Percentiles rank a stretch among this genome's conserved stretches.
These are phyloP conservation scores for Colletotrichum truncatum DNA, from an alignment of 2,329 filamentous ascomycete genomes.

Conservation along the genomic window DNA sequence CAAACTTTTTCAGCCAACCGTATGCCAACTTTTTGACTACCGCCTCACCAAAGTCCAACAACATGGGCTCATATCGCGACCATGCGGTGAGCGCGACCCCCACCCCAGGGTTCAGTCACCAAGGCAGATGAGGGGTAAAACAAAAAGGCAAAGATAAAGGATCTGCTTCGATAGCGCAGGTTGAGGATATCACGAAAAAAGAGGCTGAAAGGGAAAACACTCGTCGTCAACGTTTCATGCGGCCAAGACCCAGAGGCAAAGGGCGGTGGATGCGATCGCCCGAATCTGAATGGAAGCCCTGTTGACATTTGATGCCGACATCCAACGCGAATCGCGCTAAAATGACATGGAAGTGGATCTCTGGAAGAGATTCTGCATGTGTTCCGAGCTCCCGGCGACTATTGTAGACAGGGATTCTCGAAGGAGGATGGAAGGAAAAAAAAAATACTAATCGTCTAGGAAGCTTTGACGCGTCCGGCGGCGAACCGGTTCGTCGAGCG, in stretches of 20 bases:
- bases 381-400: constrained; percentile 22
- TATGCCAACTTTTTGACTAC: not conserved
- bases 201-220: not conserved
- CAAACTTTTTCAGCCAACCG: constrained; percentile 4
- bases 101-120: not conserved
- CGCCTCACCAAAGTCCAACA: not conserved
- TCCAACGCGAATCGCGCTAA: constrained; percentile 25
- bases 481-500: constrained; percentile 17
- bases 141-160: not conserved
- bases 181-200: not conserved
- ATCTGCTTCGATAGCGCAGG: not conserved
- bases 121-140: not conserved
- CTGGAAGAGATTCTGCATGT: constrained; percentile 14
- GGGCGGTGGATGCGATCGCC: constrained; percentile 28
- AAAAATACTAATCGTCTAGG: not conserved
- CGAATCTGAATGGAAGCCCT: constrained; percentile 9
- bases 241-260: constrained; percentile 12
- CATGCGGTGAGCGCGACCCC: not conserved
- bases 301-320: not conserved
- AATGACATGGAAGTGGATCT: constrained; percentile 19
- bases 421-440: not conserved
- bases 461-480: constrained; percentile 23
- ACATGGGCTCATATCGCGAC: constrained; percentile 2
- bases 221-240: constrained; percentile 29
- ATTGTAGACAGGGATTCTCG: constrained; percentile 3